Percentiles rank a stretch among this genome's conserved stretches.
Conservation (phyloP, 2,329 filamentous ascomycete species). For the Mariannaea elegans region DNA sequence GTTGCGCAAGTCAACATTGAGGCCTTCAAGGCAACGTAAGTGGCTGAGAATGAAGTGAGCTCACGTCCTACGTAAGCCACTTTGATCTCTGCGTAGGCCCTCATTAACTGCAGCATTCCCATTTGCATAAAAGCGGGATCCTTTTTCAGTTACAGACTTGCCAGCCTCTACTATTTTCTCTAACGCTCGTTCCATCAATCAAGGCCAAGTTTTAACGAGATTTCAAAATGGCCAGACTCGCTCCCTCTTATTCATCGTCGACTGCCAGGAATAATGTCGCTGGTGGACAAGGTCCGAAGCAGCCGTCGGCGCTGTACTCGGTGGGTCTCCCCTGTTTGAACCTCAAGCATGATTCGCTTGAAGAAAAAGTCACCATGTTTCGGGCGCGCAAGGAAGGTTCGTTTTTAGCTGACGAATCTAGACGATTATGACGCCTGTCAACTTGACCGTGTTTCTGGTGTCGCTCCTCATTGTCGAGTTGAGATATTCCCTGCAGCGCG, state of each 20-base stretch:
- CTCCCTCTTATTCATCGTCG: conserved; percentile 19
- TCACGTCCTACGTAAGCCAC: conserved; percentile 9
- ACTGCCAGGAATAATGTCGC: conserved; percentile 12
- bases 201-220: not conserved
- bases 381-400: not conserved
- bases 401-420: conserved; percentile 36
- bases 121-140: too few relatives aligned
- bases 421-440: conserved; percentile 68
- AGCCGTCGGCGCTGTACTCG: conserved; percentile 37
- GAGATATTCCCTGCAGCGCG: conserved; percentile 61
- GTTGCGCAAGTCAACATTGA: not conserved
- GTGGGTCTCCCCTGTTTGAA: conserved; percentile 27
- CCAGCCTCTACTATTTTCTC: too few relatives aligned
- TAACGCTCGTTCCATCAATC: not conserved
- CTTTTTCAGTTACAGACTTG: too few relatives aligned
- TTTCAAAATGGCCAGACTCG: not conserved
- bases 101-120: too few relatives aligned
- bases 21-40: not conserved
- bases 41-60: conserved; percentile 12
- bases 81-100: too few relatives aligned
- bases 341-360: not conserved
- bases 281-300: conserved; percentile 18
- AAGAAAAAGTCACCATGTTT: not conserved
- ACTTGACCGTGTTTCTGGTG: conserved; percentile 71
- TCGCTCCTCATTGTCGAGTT: conserved; percentile 72